Percentiles rank a stretch among this genome's conserved stretches.
Conservation (phyloP, 352 stramenopile species). For the Phytophthora pini region DNA sequence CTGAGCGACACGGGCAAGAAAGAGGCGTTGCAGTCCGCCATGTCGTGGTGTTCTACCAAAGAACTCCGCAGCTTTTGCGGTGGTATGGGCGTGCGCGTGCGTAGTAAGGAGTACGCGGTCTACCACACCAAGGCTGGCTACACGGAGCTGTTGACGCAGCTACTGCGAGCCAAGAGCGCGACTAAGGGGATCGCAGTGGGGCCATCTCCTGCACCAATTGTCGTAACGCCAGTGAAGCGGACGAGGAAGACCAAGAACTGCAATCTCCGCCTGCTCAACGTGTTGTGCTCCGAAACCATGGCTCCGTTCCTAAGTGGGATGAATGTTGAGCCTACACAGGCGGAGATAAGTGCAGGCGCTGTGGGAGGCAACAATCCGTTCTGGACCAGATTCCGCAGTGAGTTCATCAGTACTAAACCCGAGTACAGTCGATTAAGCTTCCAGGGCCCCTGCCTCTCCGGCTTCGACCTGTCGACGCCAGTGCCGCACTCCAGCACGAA, state of each 20-base stretch:
- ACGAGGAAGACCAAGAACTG: constrained; percentile 35
- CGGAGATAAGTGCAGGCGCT: constrained; percentile 4
- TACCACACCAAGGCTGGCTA: constrained; percentile 34
- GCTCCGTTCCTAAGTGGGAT: constrained; percentile 17
- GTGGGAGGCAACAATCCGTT: constrained; percentile 24
- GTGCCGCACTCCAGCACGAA: constrained; percentile 29
- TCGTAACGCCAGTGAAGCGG: constrained; percentile 6
- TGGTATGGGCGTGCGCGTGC: constrained; percentile 22
- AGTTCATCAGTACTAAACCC: constrained; percentile 19
- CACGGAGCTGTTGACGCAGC: constrained; percentile 23
- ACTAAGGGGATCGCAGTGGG: constrained; percentile 13
- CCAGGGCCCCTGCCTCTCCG: constrained; percentile 8
- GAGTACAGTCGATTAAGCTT: constrained; percentile 22
- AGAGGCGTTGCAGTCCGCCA: constrained; percentile 22
- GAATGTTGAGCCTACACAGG: constrained; percentile 21
- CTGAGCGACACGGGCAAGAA: constrained; percentile 24
- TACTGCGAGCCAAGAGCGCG: constrained; percentile 17
- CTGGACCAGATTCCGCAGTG: constrained; percentile 19
- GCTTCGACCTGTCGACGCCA: constrained; percentile 20
- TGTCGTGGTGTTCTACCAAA: constrained; percentile 29
- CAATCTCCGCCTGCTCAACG: constrained; percentile 31
- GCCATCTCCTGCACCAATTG: neutral
- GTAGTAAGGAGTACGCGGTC: constrained; percentile 29
- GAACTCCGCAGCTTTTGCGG: constrained; percentile 28
- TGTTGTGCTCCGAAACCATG: constrained; percentile 23